Evolutionary conservation across 257 asterid genomes (phyloP).

Genomic region (Nicotiana otophora): DNA sequence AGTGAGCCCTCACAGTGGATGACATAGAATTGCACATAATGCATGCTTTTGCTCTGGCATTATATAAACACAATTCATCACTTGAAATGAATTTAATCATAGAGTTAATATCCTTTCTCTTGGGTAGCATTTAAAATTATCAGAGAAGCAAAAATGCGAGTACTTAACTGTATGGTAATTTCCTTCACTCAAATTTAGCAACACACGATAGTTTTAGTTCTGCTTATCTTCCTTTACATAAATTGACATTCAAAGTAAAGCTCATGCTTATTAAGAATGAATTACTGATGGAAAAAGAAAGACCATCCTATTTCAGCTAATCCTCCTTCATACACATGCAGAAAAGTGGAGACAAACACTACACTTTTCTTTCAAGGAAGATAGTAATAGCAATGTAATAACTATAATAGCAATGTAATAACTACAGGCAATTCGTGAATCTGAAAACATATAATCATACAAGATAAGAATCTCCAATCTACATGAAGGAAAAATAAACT

Average conservation of each 20-base stretch:
- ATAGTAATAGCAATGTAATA: not conserved
- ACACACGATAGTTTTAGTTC: not conserved
- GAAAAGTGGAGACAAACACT: not conserved
- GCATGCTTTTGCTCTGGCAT: not conserved
- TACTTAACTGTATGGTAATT: not conserved
- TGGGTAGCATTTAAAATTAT: not conserved
- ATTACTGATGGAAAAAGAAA: not conserved
- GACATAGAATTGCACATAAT: not conserved
- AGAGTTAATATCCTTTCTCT: not conserved
- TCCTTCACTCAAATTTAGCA: not conserved
- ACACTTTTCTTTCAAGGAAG: not conserved
- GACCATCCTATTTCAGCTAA: not conserved
- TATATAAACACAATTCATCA: not conserved
- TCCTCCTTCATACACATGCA: not conserved
- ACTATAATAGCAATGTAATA: not conserved
- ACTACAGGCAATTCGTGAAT: not conserved
- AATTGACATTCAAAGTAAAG: not conserved
- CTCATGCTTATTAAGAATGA: not conserved
- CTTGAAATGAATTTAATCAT: not conserved
- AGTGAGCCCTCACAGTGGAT: not conserved
- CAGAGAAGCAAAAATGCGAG: not conserved
- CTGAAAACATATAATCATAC: not conserved
- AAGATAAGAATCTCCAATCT: not conserved
- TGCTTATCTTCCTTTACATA: not conserved
- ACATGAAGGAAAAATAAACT: not conserved